phyloP scores from a whole-genome alignment of 2,329 filamentous ascomycete species.

The Exophiala spinifera region DNA sequence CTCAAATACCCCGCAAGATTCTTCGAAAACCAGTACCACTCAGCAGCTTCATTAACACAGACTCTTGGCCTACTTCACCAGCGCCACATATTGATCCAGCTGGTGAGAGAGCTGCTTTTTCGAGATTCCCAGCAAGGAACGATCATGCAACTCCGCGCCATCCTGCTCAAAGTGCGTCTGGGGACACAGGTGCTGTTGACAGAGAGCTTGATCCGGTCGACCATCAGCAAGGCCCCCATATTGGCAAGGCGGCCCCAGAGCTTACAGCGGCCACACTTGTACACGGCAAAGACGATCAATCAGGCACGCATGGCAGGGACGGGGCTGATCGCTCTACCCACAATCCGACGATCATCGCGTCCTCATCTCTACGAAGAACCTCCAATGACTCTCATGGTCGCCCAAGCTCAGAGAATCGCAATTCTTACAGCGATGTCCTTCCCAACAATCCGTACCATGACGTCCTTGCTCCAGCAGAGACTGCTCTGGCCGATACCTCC shows the following conservation, averaged over 20 bases:
- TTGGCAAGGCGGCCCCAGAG: conserved; percentile 1
- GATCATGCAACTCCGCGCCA: conserved; percentile 9
- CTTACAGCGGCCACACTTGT: conserved; percentile 11
- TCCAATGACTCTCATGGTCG: conserved; percentile 3
- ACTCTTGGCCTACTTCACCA: conserved; percentile 24
- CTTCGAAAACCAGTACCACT: conserved; percentile 22
- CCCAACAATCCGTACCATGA: background rate
- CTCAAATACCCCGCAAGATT: conserved; percentile 3
- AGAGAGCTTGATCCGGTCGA: conserved; percentile 7
- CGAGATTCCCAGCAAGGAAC: background rate
- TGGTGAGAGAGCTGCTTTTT: conserved; percentile 1
- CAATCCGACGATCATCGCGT: background rate
- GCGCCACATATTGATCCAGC: conserved; percentile 17
- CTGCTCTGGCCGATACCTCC: background rate
- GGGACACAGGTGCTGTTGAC: conserved; percentile 20
- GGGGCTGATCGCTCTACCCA: conserved; percentile 3
- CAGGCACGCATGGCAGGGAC: conserved; percentile 14
- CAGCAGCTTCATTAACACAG: conserved; percentile 14
- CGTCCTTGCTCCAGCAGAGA: background rate
- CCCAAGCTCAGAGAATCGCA: conserved; percentile 1
- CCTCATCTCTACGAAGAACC: background rate
- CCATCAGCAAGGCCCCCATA: background rate
- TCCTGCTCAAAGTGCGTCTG: conserved; percentile 14
- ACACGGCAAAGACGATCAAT: conserved; percentile 7
- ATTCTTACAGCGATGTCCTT: conserved; percentile 6